Percentiles rank a stretch among this genome's conserved stretches.
These are phyloP conservation scores for Coemansia sp. DNA, from an alignment of 192 early-diverging fungal genomes.

Conservation along the genomic window DNA sequence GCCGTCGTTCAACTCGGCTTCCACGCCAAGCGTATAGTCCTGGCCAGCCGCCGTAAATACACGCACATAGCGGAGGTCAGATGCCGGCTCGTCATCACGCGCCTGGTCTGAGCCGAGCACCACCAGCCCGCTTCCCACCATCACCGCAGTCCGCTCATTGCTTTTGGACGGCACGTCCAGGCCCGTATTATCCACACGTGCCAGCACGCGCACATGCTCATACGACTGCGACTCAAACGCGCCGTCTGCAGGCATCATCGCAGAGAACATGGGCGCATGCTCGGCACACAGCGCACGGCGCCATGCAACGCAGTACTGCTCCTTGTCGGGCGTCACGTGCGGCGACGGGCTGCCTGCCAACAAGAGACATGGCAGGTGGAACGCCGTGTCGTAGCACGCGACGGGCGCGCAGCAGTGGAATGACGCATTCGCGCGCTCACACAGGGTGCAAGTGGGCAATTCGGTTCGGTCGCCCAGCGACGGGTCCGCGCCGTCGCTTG, in stretches of 20 bases:
- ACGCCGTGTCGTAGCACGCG: conserved; percentile 31
- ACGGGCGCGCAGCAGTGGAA: conserved; percentile 51
- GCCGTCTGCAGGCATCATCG: conserved; percentile 42
- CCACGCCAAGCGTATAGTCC: neutral
- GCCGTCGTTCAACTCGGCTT: neutral
- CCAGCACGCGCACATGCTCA: conserved; percentile 14
- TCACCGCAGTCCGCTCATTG: neutral
- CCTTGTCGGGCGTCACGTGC: neutral
- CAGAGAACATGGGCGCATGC: conserved; percentile 33
- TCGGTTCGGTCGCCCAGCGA: too few species aligned
- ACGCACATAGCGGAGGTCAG: conserved; percentile 14
- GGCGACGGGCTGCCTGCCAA: conserved; percentile 20
- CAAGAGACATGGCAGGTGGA: conserved; percentile 44
- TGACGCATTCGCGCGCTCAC: conserved; percentile 25
- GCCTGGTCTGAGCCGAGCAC: conserved; percentile 12
- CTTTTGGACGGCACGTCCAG: neutral
- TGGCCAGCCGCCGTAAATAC: neutral
- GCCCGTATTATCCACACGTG: neutral
- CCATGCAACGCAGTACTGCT: conserved; percentile 40
- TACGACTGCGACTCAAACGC: conserved; percentile 11
- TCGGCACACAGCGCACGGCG: conserved; percentile 36
- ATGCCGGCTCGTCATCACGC: neutral
- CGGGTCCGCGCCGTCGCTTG: neutral
- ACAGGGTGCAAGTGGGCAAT: conserved; percentile 20
- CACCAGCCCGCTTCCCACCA: conserved; percentile 12